Base-by-base conservation (phyloP, 768 basidiomycete species). In the Fibroporia radiculosa region DNA sequence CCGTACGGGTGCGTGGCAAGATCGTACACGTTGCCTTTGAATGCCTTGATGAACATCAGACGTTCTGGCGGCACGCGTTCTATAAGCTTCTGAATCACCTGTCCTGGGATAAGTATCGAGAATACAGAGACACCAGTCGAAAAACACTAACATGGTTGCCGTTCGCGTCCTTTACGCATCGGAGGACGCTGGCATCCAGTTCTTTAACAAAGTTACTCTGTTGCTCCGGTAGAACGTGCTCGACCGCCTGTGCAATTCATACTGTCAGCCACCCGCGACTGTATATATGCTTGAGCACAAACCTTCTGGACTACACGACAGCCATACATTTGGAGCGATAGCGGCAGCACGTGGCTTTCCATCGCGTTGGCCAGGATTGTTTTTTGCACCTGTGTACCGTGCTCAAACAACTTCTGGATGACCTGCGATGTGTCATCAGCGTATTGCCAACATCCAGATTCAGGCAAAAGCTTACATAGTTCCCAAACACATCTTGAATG, bases 291-390 rank as follows among this genome's bases (percentile, higher is more conserved):
- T n/a, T 4, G n/a, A 29, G 19, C 22, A 50, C 51, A 20, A 49
- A 88, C 90, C 82, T 92, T 92, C 62, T 95, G 92, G 16, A 93
- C 84, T 6, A 98, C 93, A 12, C 95, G 80, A 64, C 95, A 99
- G 3, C 93, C 95, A 62, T 98, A 98, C 76, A 93, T 89, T 58
- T 97, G 88, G 44, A 86, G 67, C 8, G 92, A 86, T 42, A 97
- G 69, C 13, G 74, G 66, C 3, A 91, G 66, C 27, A 93, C 72
- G 56, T 85, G 81, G 0, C 81, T 80, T 57, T 90, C 82, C 75
- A 99, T 84, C 6, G 77, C 70, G 41, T 67, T 73, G 1, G 77
- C 82, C 35, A 97, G 68, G 18, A 73, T 66, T 6, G 74, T 75
- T 57, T 82, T 85, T 60, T 98, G 93, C 6, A 69, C 63, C 48